phyloP scores from a whole-genome alignment of 2,329 filamentous ascomycete species.

The Arthrobotrys pseudoclavata region DNA sequence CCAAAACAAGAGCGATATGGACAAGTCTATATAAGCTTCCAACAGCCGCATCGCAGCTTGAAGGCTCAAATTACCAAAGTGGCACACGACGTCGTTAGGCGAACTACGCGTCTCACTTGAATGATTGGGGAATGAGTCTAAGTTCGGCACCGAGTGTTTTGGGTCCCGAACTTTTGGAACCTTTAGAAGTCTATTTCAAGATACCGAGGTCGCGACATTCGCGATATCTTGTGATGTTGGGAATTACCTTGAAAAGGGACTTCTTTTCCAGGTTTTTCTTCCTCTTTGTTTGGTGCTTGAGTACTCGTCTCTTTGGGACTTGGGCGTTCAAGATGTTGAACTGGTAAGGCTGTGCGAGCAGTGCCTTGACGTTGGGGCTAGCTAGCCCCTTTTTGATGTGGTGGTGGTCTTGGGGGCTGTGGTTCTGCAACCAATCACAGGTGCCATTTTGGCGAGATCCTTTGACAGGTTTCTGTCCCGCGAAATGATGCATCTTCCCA shows the following conservation, averaged over 20 bases:
- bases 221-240: slow-evolving; percentile 48
- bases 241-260: slow-evolving; percentile 16
- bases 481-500: slow-evolving; percentile 18
- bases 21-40: slow-evolving; percentile 42
- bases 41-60: slow-evolving; percentile 3
- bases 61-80: slow-evolving; percentile 30
- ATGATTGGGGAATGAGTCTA: slow-evolving; percentile 41
- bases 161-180: slow-evolving; percentile 5
- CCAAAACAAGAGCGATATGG: slow-evolving; percentile 19
- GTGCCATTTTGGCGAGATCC: slow-evolving; percentile 39
- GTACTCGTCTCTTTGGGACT: slow-evolving; percentile 17
- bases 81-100: slow-evolving; percentile 41
- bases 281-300: not conserved
- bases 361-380: slow-evolving; percentile 32
- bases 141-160: slow-evolving; percentile 28
- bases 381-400: slow-evolving; percentile 20
- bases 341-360: slow-evolving; percentile 35
- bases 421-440: slow-evolving; percentile 24
- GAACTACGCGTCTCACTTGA: slow-evolving; percentile 51
- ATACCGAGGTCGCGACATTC: slow-evolving; percentile 44
- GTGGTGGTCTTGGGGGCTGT: slow-evolving; percentile 25
- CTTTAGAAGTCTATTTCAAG: slow-evolving; percentile 13
- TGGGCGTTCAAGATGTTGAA: slow-evolving; percentile 5
- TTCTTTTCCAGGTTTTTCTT: not conserved
- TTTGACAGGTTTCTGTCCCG: slow-evolving; percentile 17